These are phyloP conservation scores for Irpex lacteus DNA, from an alignment of 1,284 basidiomycete genomes.

Conservation along the genomic window DNA sequence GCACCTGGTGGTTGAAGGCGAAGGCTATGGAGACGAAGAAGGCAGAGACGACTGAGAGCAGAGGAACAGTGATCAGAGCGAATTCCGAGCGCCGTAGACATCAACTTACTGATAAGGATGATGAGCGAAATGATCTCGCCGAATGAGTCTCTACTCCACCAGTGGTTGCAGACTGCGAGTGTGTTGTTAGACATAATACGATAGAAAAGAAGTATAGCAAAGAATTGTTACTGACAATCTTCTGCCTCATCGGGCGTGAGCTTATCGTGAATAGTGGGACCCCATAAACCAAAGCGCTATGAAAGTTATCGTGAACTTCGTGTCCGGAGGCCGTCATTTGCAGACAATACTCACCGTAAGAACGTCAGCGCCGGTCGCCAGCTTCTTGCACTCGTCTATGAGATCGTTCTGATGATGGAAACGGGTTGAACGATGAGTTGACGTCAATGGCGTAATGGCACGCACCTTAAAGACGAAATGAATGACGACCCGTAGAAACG, in stretches of 20 bases:
- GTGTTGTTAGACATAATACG: neutral
- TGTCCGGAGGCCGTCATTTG: neutral
- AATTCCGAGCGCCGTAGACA: neutral
- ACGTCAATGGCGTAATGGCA: too few species aligned
- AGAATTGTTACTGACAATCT: constrained; percentile 38
- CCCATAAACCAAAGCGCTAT: constrained; percentile 40
- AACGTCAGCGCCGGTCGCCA: constrained; percentile 32
- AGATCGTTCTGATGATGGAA: constrained; percentile 42
- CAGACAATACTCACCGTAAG: constrained; percentile 21
- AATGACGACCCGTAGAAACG: constrained; percentile 53
- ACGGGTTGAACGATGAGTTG: neutral
- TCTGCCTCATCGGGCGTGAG: constrained; percentile 38
- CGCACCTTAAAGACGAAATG: constrained; percentile 69
- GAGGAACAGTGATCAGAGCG: neutral
- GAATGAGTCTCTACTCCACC: constrained; percentile 60
- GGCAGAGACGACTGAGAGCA: constrained; percentile 43
- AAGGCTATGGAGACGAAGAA: constrained; percentile 63
- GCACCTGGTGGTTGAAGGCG: constrained; percentile 67
- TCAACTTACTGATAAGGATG: constrained; percentile 43
- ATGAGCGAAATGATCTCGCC: constrained; percentile 59
- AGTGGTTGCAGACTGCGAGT: constrained; percentile 48
- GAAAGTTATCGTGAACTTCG: neutral
- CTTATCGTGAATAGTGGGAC: constrained; percentile 36
- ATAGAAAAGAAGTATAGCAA: neutral
- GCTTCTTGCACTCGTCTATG: constrained; percentile 44